Percentiles rank a stretch among this genome's conserved stretches.
These are phyloP conservation scores for Neospermospora avenae DNA, from an alignment of 2,329 filamentous ascomycete species.

Conservation along the genomic window DNA sequence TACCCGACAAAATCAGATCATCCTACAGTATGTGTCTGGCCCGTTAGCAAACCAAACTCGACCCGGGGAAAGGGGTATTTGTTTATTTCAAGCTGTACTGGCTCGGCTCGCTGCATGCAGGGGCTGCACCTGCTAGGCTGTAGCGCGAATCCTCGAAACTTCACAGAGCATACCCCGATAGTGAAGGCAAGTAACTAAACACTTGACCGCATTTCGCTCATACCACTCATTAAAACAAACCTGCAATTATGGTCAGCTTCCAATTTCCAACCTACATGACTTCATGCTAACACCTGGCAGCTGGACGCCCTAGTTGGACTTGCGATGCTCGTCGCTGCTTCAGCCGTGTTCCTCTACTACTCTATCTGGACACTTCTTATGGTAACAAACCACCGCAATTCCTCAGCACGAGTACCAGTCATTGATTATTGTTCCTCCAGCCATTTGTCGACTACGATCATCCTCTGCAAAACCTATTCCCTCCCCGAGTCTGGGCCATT, in stretches of 20 bases:
- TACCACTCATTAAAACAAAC: slow-evolving; percentile 28
- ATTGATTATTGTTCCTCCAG: slow-evolving; percentile 45
- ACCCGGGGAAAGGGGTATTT: too few relatives aligned
- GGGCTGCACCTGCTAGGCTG: not conserved
- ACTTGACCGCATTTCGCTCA: slow-evolving; percentile 14
- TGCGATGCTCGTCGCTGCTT: slow-evolving; percentile 72
- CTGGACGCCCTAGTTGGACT: slow-evolving; percentile 84
- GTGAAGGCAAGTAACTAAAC: not conserved
- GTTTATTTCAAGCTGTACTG: not conserved
- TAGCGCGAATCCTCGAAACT: not conserved
- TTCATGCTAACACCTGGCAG: slow-evolving; percentile 45
- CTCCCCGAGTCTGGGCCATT: slow-evolving; percentile 96
- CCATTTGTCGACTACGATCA: slow-evolving; percentile 97
- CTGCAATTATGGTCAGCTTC: slow-evolving; percentile 35
- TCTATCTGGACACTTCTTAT: slow-evolving; percentile 96
- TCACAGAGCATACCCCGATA: not conserved
- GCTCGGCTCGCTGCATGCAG: not conserved
- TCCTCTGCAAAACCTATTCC: slow-evolving; percentile 91
- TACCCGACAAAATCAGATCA: too few relatives aligned
- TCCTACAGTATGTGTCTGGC: too few relatives aligned
- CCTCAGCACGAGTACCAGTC: not conserved
- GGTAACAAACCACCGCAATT: slow-evolving; percentile 54
- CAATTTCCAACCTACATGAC: not conserved
- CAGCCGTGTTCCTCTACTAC: slow-evolving; percentile 83
- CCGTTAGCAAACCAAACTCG: too few relatives aligned